Conservation (phyloP, 1,284 basidiomycete species). For the Boletus smithii region DNA sequence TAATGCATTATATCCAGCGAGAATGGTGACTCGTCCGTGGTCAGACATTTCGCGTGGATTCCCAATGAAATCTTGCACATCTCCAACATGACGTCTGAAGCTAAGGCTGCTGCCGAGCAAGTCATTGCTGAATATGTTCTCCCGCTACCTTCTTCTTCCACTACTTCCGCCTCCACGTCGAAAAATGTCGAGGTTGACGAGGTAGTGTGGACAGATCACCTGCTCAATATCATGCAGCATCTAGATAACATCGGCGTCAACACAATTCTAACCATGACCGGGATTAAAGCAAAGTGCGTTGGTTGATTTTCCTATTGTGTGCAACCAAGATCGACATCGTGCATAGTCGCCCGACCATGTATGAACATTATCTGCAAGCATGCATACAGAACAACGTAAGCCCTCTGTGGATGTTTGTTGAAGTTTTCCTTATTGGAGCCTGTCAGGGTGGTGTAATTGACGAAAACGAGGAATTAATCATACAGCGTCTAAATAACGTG, state of each 20-base stretch:
- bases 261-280: slow-evolving; percentile 60
- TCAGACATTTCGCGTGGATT: slow-evolving; percentile 91
- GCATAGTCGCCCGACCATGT: slow-evolving; percentile 58
- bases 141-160: slow-evolving; percentile 62
- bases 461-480: slow-evolving; percentile 64
- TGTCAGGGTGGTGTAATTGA: slow-evolving; percentile 82
- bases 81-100: slow-evolving; percentile 49
- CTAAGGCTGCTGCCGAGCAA: slow-evolving; percentile 61
- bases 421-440: slow-evolving; percentile 12
- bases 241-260: slow-evolving; percentile 64
- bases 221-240: slow-evolving; percentile 72
- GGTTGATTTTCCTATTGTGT: background rate
- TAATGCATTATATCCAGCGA: slow-evolving; percentile 54
- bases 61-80: slow-evolving; percentile 70
- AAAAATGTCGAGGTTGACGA: slow-evolving; percentile 70
- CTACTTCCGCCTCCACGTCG: slow-evolving; percentile 38
- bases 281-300: slow-evolving; percentile 53
- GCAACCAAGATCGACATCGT: background rate
- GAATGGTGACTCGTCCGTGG: slow-evolving; percentile 69
- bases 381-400: slow-evolving; percentile 82
- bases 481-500: slow-evolving; percentile 50
- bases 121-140: slow-evolving; percentile 74
- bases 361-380: slow-evolving; percentile 61
- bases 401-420: slow-evolving; percentile 10
- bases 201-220: slow-evolving; percentile 78